Percentiles rank a stretch among this genome's conserved stretches.
These are phyloP conservation scores for Coniochaeta ligniaria DNA, from an alignment of 2,329 filamentous ascomycete genomes.

Conservation along the genomic window DNA sequence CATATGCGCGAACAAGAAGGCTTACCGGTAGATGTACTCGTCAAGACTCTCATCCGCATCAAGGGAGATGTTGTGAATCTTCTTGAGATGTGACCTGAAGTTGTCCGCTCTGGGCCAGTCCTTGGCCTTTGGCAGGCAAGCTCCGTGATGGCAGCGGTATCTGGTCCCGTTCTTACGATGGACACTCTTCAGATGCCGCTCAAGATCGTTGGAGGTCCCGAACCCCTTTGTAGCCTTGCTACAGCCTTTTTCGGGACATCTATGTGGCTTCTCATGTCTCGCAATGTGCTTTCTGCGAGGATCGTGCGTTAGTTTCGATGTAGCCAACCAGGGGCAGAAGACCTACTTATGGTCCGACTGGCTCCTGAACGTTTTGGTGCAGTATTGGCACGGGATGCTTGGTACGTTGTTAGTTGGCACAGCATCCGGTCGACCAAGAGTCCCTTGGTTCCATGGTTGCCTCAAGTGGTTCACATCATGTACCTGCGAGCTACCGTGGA, in stretches of 20 bases:
- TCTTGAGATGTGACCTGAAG: conserved; percentile 70
- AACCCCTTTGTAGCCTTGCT: conserved; percentile 51
- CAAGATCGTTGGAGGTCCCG: conserved; percentile 71
- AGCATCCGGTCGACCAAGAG: conserved; percentile 8
- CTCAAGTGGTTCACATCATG: conserved; percentile 1
- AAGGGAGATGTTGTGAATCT: conserved; percentile 49
- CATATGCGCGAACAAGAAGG: background rate
- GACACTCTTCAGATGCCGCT: conserved; percentile 68
- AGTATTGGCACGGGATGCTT: conserved; percentile 27
- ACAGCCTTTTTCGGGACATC: conserved; percentile 54
- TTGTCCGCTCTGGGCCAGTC: conserved; percentile 80
- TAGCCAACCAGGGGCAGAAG: background rate
- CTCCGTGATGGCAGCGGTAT: conserved; percentile 51
- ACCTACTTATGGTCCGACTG: conserved; percentile 49
- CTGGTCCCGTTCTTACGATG: conserved; percentile 50
- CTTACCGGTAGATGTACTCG: background rate
- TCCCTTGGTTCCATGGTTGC: background rate
- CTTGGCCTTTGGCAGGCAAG: conserved; percentile 56
- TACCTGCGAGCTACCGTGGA: conserved; percentile 2
- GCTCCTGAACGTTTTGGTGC: conserved; percentile 36
- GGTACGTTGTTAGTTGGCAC: conserved; percentile 20
- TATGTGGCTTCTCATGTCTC: conserved; percentile 61
- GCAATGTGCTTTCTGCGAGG: conserved; percentile 62
- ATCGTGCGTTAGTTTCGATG: conserved; percentile 13
- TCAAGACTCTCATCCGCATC: conserved; percentile 28